phyloP scores from a whole-genome alignment of 2,329 filamentous ascomycete genomes.

The Phialophora verrucosa region DNA sequence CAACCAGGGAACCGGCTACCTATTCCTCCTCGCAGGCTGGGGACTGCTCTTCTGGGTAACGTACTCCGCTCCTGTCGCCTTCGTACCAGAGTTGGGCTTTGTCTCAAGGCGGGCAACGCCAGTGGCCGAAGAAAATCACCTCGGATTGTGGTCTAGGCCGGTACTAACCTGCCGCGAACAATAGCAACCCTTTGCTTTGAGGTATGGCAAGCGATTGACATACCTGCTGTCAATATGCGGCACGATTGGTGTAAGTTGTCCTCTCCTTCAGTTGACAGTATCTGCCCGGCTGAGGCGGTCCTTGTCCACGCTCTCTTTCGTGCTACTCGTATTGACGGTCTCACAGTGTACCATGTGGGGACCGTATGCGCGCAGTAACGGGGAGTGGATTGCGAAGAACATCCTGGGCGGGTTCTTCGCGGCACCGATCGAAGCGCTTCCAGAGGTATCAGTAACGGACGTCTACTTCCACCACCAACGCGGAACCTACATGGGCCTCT shows the following conservation, averaged over 20 bases:
- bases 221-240: slow-evolving; percentile 42
- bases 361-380: slow-evolving; percentile 51
- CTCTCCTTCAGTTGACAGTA: too few relatives aligned
- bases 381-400: slow-evolving; percentile 57
- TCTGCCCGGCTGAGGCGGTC: slow-evolving; percentile 22
- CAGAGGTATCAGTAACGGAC: slow-evolving; percentile 55
- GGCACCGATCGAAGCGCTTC: slow-evolving; percentile 57
- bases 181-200: slow-evolving; percentile 54
- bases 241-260: slow-evolving; percentile 32
- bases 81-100: not conserved
- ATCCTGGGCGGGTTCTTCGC: slow-evolving; percentile 56
- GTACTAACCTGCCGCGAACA: not conserved
- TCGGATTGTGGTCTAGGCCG: not conserved
- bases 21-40: slow-evolving; percentile 50
- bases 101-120: not conserved
- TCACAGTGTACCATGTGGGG: slow-evolving; percentile 41
- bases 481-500: slow-evolving; percentile 37
- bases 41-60: slow-evolving; percentile 45
- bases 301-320: not conserved
- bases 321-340: slow-evolving; percentile 41
- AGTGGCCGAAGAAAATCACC: not conserved
- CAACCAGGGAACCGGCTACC: slow-evolving; percentile 57
- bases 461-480: slow-evolving; percentile 45
- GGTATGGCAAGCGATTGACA: slow-evolving; percentile 48
- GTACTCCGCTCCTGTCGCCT: not conserved